Percentiles rank a stretch among this genome's conserved stretches.
phyloP scores from a whole-genome alignment of 495 filamentous ascomycete genomes.

The Tuber brumale region DNA sequence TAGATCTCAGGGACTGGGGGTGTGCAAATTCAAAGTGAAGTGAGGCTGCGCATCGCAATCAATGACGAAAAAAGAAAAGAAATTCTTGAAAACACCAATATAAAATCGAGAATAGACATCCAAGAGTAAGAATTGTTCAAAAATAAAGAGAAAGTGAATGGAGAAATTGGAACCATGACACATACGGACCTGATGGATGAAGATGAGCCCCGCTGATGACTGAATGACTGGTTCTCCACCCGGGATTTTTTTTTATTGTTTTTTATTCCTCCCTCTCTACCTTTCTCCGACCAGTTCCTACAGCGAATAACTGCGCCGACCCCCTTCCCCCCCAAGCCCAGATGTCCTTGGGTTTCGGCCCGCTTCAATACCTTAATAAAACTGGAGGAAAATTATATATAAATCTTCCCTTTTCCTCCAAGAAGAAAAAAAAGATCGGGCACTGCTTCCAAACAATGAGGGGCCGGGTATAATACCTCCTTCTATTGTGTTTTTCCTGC shows the following conservation, averaged over 20 bases:
- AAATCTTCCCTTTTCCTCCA: background rate
- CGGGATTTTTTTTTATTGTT: background rate
- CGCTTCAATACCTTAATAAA: slow-evolving; percentile 6
- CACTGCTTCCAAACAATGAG: background rate
- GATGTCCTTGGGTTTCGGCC: background rate
- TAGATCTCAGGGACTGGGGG: slow-evolving; percentile 15
- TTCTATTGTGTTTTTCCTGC: background rate
- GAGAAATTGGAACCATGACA: slow-evolving; percentile 16
- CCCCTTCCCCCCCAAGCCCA: background rate
- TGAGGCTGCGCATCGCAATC: slow-evolving; percentile 25
- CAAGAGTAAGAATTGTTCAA: slow-evolving; percentile 4
- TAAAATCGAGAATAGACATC: slow-evolving; percentile 20
- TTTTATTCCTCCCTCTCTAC: background rate
- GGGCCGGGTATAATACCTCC: background rate
- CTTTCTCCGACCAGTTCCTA: background rate
- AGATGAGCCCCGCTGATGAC: slow-evolving; percentile 12
- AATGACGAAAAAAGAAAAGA: slow-evolving; percentile 22
- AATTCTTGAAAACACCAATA: slow-evolving; percentile 21
- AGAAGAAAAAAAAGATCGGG: slow-evolving; percentile 7
- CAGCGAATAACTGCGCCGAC: background rate
- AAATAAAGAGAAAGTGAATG: background rate
- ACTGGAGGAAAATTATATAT: background rate
- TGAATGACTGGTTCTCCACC: slow-evolving; percentile 5
- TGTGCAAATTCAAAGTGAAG: slow-evolving; percentile 2
- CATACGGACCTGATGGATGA: slow-evolving; percentile 10